phyloP scores from a whole-genome alignment of 441 rosid genomes.

The Syzygium syzygioides region DNA sequence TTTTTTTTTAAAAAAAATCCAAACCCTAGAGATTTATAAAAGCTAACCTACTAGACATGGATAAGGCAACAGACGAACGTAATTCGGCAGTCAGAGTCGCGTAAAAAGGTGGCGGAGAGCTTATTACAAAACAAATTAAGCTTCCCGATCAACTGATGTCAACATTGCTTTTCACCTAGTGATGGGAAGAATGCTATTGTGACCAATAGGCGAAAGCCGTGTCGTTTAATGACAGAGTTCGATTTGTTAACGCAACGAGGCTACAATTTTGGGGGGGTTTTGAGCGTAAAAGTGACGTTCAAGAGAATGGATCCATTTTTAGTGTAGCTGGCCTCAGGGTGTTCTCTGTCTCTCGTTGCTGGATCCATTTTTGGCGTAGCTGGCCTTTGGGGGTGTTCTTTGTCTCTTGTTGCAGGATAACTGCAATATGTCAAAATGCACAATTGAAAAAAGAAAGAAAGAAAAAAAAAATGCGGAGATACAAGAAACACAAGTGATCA shows the following conservation, averaged over 20 bases:
- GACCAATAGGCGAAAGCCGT: background rate
- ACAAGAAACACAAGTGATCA: background rate
- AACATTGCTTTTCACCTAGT: background rate
- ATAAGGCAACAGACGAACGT: background rate
- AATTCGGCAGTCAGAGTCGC: fast-evolving
- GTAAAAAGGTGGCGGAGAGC: fast-evolving
- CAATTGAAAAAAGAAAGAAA: background rate
- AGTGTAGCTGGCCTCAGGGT: background rate
- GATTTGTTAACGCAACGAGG: background rate
- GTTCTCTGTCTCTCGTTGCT: background rate
- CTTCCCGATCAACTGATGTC: background rate
- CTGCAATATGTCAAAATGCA: background rate
- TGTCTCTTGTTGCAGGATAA: background rate
- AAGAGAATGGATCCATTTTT: background rate
- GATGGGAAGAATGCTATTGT: background rate
- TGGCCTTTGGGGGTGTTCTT: background rate
- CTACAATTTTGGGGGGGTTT: background rate
- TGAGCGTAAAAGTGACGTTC: background rate
- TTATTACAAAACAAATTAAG: background rate
- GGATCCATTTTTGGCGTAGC: background rate
- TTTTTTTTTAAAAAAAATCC: no score
- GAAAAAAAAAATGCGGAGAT: background rate
- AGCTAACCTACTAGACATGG: background rate
- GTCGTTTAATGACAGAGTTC: background rate
- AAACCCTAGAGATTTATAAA: background rate